Evolutionary conservation across 169 alveolate genomes (phyloP).

Genomic region (Cryptosporidium meleagridis): DNA sequence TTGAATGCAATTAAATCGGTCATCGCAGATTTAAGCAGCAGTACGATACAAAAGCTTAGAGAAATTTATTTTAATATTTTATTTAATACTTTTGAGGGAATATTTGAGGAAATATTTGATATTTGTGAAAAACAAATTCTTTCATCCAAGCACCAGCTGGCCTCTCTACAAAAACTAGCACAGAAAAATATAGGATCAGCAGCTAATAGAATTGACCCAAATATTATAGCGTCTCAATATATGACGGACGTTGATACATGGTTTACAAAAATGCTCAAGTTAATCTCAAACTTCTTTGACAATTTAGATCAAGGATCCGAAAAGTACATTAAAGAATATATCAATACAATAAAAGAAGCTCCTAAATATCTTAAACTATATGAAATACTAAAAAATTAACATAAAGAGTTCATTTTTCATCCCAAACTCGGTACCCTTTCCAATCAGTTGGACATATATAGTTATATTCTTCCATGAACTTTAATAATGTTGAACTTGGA

Average conservation of each 20-base stretch:
- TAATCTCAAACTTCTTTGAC: slow-evolving; percentile 7
- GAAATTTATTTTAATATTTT: slow-evolving; percentile 3
- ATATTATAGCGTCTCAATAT: slow-evolving; percentile 18
- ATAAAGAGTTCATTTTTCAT: slow-evolving; percentile 21
- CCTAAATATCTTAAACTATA: slow-evolving; percentile 18
- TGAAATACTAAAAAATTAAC: neutral
- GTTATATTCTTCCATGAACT: slow-evolving; percentile 81
- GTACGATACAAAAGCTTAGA: neutral
- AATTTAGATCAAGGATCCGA: neutral
- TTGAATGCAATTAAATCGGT: slow-evolving; percentile 50
- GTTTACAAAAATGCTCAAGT: slow-evolving; percentile 2
- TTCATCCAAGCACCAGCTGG: slow-evolving; percentile 42
- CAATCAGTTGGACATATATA: slow-evolving; percentile 87
- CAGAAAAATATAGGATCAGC: slow-evolving; percentile 17
- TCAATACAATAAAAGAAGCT: neutral
- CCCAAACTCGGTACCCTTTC: slow-evolving; percentile 88
- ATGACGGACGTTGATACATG: slow-evolving; percentile 25
- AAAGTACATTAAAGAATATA: neutral
- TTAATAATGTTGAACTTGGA: slow-evolving; percentile 84
- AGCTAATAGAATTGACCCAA: slow-evolving; percentile 61
- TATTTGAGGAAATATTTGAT: neutral
- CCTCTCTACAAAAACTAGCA: slow-evolving; percentile 48
- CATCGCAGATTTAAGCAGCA: neutral
- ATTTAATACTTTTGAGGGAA: neutral
- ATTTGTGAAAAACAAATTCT: slow-evolving; percentile 60